Base-by-base conservation (phyloP, 345 rosid species). In the Bretschneidera sinensis region DNA sequence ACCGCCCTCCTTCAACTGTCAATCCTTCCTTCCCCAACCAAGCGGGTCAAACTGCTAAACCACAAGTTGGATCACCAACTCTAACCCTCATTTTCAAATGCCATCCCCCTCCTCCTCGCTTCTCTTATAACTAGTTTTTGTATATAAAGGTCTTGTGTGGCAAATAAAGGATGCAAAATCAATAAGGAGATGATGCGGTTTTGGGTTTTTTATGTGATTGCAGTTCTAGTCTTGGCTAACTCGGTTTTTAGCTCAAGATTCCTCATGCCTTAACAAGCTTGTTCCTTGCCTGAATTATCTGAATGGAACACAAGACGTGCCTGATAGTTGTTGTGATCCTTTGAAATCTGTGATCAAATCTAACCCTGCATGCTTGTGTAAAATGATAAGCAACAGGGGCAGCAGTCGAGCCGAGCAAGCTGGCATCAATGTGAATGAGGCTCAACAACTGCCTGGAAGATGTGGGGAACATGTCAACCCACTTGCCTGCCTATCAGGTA, bases 401-500 rank as follows among this genome's bases (percentile, higher is more conserved):
- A 79, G 82, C 61, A 54, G 48, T n/a, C 62, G 68, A 35, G 91
- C 92, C 0, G 76, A 86, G 61, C 66, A 31, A 71, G 85, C 84
- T 2, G 94, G 94, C 56, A 84, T 83, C 49, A 74, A 89, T 54
- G 64, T 81, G 5, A 71, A 55, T 21, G 76, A 78, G 71, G 94
- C 96, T 54, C 89, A 89, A 53, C 72, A 82, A 59, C 50, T 89
- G 65, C 96, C 89, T 9, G 87, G 78, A 18, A 71, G 84, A 52
- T 86, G 94, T 61, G 96, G 94, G 2, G 78, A 74, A 35, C 87
- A 67, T 45, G 78, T 89, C 53, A 89, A 84, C 45, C 96, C 91
- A 4, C 50, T 89, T 9, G 65, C 61, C 24, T 89, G 94, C 79
- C 65, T 84, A 19, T 63, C 63, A 31, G 64, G 85, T 74, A 50